These are phyloP conservation scores for Remersonia thermophila DNA, from an alignment of 2,329 filamentous ascomycete genomes.

Conservation along the genomic window DNA sequence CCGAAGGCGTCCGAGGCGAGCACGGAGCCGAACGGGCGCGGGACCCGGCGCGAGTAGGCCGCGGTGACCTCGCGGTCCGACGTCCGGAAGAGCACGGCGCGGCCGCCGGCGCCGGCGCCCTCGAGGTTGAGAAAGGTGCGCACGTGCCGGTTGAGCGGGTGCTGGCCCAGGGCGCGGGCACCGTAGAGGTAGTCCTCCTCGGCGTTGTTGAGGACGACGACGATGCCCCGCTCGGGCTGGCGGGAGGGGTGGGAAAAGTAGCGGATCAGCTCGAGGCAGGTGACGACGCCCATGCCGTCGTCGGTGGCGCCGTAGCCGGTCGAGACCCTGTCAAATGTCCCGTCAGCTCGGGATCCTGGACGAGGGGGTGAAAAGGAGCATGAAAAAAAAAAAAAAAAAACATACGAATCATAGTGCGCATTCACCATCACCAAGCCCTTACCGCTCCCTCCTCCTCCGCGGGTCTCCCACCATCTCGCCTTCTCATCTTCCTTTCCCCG, in stretches of 20 bases:
- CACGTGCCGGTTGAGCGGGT: slow-evolving; percentile 66
- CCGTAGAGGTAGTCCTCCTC: slow-evolving; percentile 91
- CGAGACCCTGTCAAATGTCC: slow-evolving; percentile 42
- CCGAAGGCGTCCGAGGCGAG: slow-evolving; percentile 77
- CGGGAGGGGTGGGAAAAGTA: slow-evolving; percentile 67
- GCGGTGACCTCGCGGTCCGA: slow-evolving; percentile 78
- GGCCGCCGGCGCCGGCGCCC: slow-evolving; percentile 82
- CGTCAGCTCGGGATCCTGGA: slow-evolving; percentile 6
- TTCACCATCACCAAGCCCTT: slow-evolving; percentile 81
- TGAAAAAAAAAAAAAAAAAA: slow-evolving; percentile 4
- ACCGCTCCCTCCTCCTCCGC: slow-evolving; percentile 33
- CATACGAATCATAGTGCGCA: slow-evolving; percentile 73
- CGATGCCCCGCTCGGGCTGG: slow-evolving; percentile 65
- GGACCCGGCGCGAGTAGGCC: slow-evolving; percentile 53
- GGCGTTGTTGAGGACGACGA: slow-evolving; percentile 84
- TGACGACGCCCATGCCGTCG: slow-evolving; percentile 82
- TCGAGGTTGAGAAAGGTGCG: slow-evolving; percentile 91
- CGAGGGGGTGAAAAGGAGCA: background rate
- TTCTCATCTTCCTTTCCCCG: slow-evolving; percentile 64
- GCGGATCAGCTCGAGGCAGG: slow-evolving; percentile 70
- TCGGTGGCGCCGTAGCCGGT: slow-evolving; percentile 91
- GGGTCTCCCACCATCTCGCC: slow-evolving; percentile 56
- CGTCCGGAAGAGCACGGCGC: slow-evolving; percentile 75
- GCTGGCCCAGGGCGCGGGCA: slow-evolving; percentile 70
- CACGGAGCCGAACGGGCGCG: slow-evolving; percentile 73